Base-by-base conservation (phyloP, 192 early-diverging fungal species). In the Piromyces sp. region DNA sequence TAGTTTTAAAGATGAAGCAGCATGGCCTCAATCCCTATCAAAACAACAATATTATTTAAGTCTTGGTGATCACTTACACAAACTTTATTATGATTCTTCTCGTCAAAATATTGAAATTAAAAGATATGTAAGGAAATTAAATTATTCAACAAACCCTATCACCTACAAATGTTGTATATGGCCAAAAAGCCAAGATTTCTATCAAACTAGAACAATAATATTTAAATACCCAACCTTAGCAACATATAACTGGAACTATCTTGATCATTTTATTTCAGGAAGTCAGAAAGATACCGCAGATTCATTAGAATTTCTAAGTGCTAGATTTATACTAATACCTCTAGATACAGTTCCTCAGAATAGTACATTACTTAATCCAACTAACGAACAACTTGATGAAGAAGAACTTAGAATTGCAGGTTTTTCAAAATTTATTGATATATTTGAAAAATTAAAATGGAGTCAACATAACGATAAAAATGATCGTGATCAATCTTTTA, bases 221-320 rank as follows among this genome's bases (percentile, higher is more conserved):
- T 99, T 99, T 81, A 81, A 82, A 11, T 97, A 98, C 85, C 93
- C 97, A 22, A 85, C 85, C 16, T 82, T 94, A 29, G 85, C 91
- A 7, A 88, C 92, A 68, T 96, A 96, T 85, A 93, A 94, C 37
- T 99, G 97, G 97, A 99, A 97, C 83, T 94, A 93, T 68, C 87
- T 97, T 30, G 97, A 99, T 85, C 93, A 93, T 80, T 86, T 96
- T 30, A 92, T 97, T n/a, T 88, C 94, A 28, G 96, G 96, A 37
- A 93, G 95, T 81, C 92, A 94, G 83, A 91, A 94, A 30, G 92
- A 92, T 30, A 87, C 96, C 79, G 94, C 89, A 0, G 94, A 95
- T 81, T 87, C 90, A 19, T 82, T 95, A 16, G 88, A 92, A 81
- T 99, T 94, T 86, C 97, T 95, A 94, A 87, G 96, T 14, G 90